Percentiles rank a stretch among this genome's conserved stretches.
These are phyloP conservation scores for Pyrenophora seminiperda DNA, from an alignment of 2,329 filamentous ascomycete species.

Conservation along the genomic window DNA sequence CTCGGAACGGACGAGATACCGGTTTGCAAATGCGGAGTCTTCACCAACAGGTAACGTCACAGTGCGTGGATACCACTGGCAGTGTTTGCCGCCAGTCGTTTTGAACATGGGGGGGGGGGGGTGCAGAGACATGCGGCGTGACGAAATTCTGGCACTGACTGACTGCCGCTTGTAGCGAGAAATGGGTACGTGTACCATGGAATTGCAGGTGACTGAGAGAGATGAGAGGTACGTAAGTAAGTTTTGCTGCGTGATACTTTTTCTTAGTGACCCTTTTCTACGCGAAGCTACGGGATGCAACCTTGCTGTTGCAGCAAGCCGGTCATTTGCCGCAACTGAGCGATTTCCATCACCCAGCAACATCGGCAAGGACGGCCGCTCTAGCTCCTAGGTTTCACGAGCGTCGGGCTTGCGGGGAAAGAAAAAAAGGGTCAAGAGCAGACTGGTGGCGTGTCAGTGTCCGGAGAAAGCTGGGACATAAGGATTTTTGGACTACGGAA, in stretches of 20 bases:
- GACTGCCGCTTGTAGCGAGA: slow-evolving; percentile 11
- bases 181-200: slow-evolving; percentile 3
- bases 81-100: neutral
- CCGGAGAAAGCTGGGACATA: neutral
- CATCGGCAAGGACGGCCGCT: too few relatives aligned
- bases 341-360: neutral
- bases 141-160: neutral
- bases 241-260: too few relatives aligned
- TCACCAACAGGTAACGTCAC: too few relatives aligned
- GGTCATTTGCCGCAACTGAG: slow-evolving; percentile 2
- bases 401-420: too few relatives aligned
- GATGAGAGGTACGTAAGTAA: neutral
- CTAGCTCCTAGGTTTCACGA: too few relatives aligned
- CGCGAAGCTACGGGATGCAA: slow-evolving; percentile 5
- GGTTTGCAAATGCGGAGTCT: neutral
- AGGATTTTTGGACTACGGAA: neutral
- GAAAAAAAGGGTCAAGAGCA: neutral
- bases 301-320: slow-evolving; percentile 4
- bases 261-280: neutral
- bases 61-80: neutral
- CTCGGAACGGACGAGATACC: neutral
- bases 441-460: neutral
- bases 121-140: neutral
- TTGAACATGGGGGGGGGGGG: slow-evolving; percentile 7
- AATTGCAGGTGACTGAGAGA: slow-evolving; percentile 2